phyloP scores from a whole-genome alignment of 2,329 filamentous ascomycete genomes.

The Beauveria bassiana region DNA sequence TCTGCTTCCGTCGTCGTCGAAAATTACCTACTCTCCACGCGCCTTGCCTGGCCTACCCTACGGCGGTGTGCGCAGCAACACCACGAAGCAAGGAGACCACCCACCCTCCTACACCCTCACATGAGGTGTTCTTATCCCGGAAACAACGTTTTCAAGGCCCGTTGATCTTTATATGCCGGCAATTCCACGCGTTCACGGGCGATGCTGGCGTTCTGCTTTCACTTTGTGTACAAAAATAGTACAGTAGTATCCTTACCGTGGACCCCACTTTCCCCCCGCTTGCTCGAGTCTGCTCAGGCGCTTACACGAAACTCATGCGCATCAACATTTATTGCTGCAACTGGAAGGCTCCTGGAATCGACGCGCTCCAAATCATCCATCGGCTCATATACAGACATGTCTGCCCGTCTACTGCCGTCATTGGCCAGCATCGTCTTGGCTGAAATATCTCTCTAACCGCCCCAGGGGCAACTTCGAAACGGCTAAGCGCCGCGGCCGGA shows the following conservation, averaged over 20 bases:
- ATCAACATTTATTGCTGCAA: not conserved
- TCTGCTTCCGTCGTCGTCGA: no score
- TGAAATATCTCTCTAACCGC: not conserved
- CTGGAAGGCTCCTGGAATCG: not conserved
- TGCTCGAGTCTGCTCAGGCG: not conserved
- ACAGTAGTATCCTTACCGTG: not conserved
- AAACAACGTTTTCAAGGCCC: not conserved
- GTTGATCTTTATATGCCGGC: not conserved
- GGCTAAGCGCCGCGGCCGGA: slow-evolving; percentile 2
- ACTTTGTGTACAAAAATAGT: not conserved
- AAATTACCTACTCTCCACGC: no score
- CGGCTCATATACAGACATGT: not conserved
- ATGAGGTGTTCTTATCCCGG: no score
- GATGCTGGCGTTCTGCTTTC: not conserved
- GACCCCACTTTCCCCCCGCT: not conserved
- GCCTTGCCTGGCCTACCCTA: no score
- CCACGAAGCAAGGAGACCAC: not conserved
- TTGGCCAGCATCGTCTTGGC: not conserved
- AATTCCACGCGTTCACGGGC: not conserved
- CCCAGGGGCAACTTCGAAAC: not conserved
- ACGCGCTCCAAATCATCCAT: not conserved
- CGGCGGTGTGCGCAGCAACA: no score
- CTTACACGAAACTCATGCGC: not conserved
- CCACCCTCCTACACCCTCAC: not conserved
- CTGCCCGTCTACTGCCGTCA: not conserved